Base-by-base conservation (phyloP, 2,329 filamentous ascomycete species). In the Nemania diffusa region DNA sequence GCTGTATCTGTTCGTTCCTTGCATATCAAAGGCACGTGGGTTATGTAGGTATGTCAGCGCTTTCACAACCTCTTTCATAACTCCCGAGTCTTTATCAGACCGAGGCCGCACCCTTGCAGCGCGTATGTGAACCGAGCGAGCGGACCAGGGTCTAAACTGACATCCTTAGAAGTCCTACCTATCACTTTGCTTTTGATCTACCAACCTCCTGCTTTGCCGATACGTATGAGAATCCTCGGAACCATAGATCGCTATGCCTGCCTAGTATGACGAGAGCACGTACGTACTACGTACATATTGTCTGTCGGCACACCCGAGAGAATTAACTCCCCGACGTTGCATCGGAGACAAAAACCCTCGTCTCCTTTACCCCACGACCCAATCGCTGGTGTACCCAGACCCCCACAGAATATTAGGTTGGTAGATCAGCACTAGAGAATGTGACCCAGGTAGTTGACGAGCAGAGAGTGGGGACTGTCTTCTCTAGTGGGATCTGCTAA, bases 341-440 rank as follows among this genome's bases (percentile, higher is more conserved):
- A 44, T 44, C 40, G 40, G 40, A 17, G 11, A 44, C 40, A 44
- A 7, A 20, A 5, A 15, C 17, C 40, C 5, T 5, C 11, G 40
- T 44, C 40, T 17, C 40, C 40, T 44, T 44, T 44, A 44, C 40
- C 40, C 40, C 40, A 44, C 40, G 40, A 20, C 15, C 17, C 40
- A 20, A 8, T 44, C 17, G 40, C 17, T 44, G 20, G 40, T 17
- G 17, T n/a, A 44, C 17, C 40, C 40, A 44, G 40, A 44, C 40
- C 40, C 40, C 40, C 40, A 44, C 17, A 44, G n/a, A 20, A 6
- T 17, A 4, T 44, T 44, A 44, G 40, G 40, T n/a, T 44, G 40
- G n/a, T 44, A 15, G 40, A 44, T 44, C 40, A 44, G 40, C 40
- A 44, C 40, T 44, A 44, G 40, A n/a, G n/a, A n/a, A n/a, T 44